phyloP scores from a whole-genome alignment of 2,329 filamentous ascomycete genomes.

The Raffaelea ambrosiae region DNA sequence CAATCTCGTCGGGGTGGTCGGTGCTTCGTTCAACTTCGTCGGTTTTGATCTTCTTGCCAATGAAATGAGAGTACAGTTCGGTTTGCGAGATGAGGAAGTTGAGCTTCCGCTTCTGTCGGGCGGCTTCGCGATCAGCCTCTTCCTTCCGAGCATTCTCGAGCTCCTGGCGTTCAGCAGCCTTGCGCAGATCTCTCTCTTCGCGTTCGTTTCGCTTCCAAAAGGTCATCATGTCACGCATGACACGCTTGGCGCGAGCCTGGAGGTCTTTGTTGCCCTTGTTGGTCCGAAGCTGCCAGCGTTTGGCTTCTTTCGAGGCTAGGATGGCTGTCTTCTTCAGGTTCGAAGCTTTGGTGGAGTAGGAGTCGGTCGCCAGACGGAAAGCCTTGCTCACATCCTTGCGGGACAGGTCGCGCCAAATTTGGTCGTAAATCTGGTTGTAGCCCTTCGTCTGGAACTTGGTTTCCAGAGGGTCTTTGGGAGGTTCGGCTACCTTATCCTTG shows the following conservation, averaged over 20 bases:
- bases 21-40: constrained; percentile 88
- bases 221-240: constrained; percentile 98
- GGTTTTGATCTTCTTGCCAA: constrained; percentile 98
- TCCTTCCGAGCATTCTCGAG: constrained; percentile 94
- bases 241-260: constrained; percentile 90
- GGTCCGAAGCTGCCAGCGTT: constrained; percentile 92
- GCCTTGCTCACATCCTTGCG: constrained; percentile 92
- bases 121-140: constrained; percentile 94
- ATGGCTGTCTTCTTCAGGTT: constrained; percentile 97
- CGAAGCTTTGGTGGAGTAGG: constrained; percentile 78
- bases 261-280: constrained; percentile 99
- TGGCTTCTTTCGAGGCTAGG: constrained; percentile 91
- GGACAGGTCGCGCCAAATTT: constrained; percentile 92
- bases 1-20: constrained; percentile 65
- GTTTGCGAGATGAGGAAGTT: constrained; percentile 99
- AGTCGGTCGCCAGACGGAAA: constrained; percentile 77
- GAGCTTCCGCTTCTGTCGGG: constrained; percentile 94
- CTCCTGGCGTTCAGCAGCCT: constrained; percentile 91
- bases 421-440: constrained; percentile 94
- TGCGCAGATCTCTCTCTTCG: constrained; percentile 88
- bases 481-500: constrained; percentile 32
- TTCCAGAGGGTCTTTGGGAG: constrained; percentile 43
- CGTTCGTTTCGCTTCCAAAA: constrained; percentile 99
- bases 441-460: constrained; percentile 77
- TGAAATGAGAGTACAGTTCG: constrained; percentile 97